Evolutionary conservation across 345 rosid genomes (phyloP).

Genomic region (Syzygium oleosum): DNA sequence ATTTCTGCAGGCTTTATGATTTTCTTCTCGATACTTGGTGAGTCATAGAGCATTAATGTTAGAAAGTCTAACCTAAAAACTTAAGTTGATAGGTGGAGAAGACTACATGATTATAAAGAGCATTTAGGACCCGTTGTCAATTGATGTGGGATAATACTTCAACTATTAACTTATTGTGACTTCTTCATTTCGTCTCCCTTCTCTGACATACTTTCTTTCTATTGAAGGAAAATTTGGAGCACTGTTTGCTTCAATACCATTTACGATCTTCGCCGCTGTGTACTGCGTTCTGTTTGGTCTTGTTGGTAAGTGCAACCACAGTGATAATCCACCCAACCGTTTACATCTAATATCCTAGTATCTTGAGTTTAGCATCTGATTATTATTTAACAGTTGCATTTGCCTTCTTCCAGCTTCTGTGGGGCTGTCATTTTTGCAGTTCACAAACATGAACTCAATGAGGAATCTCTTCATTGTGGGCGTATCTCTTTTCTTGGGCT

Average conservation of each 20-base stretch:
- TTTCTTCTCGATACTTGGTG: conserved; percentile 89
- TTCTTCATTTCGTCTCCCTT: background rate
- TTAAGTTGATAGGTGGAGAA: too few relatives aligned
- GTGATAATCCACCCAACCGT: background rate
- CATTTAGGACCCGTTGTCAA: too few relatives aligned
- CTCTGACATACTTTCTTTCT: background rate
- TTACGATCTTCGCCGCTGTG: conserved; percentile 86
- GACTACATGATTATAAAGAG: too few relatives aligned
- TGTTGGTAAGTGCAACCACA: conserved; percentile 43
- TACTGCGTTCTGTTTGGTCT: conserved; percentile 90
- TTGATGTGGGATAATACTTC: too few relatives aligned
- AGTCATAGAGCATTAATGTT: conserved; percentile 1
- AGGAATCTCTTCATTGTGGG: conserved; percentile 86
- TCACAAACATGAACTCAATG: conserved; percentile 98
- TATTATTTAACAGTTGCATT: background rate
- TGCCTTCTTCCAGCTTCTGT: conserved; percentile 58
- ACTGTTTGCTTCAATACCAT: conserved; percentile 91
- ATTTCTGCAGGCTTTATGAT: conserved; percentile 98
- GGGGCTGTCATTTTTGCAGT: conserved; percentile 92
- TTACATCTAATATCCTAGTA: background rate
- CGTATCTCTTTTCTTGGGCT: conserved; percentile 78
- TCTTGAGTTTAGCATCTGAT: background rate
- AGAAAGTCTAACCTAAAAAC: too few relatives aligned
- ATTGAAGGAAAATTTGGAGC: conserved; percentile 88
- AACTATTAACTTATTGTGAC: background rate